These are phyloP conservation scores for Boletus sp. DNA, from an alignment of 768 basidiomycete species.

Conservation along the genomic window DNA sequence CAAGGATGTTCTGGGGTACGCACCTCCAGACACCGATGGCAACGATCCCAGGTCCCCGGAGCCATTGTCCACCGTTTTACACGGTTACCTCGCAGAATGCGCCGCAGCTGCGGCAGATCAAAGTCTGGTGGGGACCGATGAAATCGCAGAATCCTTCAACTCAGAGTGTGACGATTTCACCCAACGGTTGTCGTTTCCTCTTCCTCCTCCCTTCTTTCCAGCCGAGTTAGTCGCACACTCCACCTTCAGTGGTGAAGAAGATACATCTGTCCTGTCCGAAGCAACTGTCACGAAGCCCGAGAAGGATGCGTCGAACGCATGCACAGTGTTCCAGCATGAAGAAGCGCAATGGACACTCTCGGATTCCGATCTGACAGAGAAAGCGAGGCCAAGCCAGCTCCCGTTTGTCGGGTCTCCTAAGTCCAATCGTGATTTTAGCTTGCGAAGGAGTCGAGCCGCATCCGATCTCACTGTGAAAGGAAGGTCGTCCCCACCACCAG, in stretches of 20 bases:
- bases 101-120: not conserved
- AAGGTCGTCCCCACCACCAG: not conserved
- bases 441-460: conserved; percentile 25
- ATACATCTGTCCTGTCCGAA: not conserved
- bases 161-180: not conserved
- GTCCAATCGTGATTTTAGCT: not conserved
- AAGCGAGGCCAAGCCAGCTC: conserved; percentile 3
- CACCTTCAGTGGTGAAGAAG: not conserved
- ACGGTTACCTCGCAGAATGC: not conserved
- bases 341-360: not conserved
- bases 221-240: conserved; percentile 3
- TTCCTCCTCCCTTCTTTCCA: conserved; percentile 10
- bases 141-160: not conserved
- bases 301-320: not conserved
- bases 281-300: not conserved
- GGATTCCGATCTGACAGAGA: conserved; percentile 17
- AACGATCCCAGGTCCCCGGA: not conserved
- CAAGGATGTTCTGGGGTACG: not conserved
- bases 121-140: not conserved
- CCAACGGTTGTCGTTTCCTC: conserved; percentile 21
- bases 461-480: conserved; percentile 32
- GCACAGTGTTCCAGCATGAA: not conserved
- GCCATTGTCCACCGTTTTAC: not conserved
- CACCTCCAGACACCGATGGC: not conserved
- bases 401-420: not conserved